These are phyloP conservation scores for Lichtheimia corymbifera DNA, from an alignment of 371 early-diverging fungal genomes.

Conservation along the genomic window DNA sequence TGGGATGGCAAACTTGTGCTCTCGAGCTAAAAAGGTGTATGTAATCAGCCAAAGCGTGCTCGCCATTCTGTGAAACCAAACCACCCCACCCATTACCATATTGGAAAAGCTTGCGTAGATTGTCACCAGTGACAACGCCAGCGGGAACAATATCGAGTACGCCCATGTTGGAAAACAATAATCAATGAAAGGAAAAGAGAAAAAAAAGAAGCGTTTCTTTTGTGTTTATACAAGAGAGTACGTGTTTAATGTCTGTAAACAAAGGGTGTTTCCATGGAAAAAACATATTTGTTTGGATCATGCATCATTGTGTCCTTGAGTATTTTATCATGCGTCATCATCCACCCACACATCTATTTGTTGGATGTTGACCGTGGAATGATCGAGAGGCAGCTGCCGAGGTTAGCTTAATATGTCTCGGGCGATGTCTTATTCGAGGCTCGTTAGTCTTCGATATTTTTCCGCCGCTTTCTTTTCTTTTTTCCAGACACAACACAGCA, in stretches of 20 bases:
- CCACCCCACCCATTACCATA: slow-evolving; percentile 46
- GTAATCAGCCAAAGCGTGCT: background rate
- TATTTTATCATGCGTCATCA: background rate
- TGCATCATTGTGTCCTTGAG: background rate
- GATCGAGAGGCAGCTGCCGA: too few relatives aligned
- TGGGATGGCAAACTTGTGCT: slow-evolving; percentile 87
- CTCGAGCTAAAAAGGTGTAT: slow-evolving; percentile 51
- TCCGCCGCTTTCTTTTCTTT: too few relatives aligned
- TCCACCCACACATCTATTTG: background rate
- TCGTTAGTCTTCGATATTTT: too few relatives aligned
- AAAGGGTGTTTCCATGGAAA: background rate
- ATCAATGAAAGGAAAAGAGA: slow-evolving; percentile 21
- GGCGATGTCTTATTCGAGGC: too few relatives aligned
- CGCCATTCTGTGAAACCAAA: too few relatives aligned
- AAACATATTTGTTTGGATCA: background rate
- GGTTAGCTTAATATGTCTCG: too few relatives aligned
- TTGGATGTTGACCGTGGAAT: too few relatives aligned
- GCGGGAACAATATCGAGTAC: slow-evolving; percentile 80
- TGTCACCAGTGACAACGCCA: slow-evolving; percentile 88
- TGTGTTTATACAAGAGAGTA: background rate
- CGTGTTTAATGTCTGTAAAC: slow-evolving; percentile 1
- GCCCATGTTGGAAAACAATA: slow-evolving; percentile 58
- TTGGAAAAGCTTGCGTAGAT: slow-evolving; percentile 81
- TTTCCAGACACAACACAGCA: too few relatives aligned
- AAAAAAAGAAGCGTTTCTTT: slow-evolving; percentile 2